A percentile compares a stretch with the other conserved stretches of the same genome.
Conservation (phyloP, 768 basidiomycete species). For the Rhodotorula babjevae region DNA sequence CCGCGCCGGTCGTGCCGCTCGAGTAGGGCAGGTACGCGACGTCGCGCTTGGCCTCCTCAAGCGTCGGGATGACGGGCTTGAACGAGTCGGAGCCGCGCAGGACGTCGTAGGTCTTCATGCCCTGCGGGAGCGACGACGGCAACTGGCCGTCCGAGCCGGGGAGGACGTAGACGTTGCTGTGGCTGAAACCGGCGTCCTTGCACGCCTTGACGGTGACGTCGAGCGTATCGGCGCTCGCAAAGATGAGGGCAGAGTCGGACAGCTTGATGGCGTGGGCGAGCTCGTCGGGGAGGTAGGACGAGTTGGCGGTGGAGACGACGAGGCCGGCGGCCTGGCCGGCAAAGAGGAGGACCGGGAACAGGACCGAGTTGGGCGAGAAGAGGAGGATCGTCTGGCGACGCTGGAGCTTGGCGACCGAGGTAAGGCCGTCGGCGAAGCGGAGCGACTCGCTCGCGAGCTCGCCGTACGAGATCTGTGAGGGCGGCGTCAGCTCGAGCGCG, state of each 20-base stretch:
- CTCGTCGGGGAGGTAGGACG: conserved; percentile 63
- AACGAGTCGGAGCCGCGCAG: conserved; percentile 47
- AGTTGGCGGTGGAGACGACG: conserved; percentile 67
- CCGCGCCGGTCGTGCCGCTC: conserved; percentile 68
- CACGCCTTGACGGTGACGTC: conserved; percentile 12
- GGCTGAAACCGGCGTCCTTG: conserved; percentile 50
- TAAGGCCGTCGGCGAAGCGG: conserved; percentile 12
- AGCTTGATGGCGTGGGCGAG: conserved; percentile 66
- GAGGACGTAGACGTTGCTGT: conserved; percentile 56
- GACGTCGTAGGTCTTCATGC: conserved; percentile 38
- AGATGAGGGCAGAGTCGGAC: conserved; percentile 59
- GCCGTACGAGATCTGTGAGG: conserved; percentile 6
- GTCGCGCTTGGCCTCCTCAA: conserved; percentile 55
- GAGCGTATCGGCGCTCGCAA: conserved; percentile 56
- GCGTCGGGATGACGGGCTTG: conserved; percentile 52
- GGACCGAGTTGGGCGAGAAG: conserved; percentile 32
- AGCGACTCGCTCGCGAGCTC: conserved; percentile 3
- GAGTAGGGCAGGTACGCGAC: conserved; percentile 51
- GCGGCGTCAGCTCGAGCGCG: no score
- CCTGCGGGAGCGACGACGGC: conserved; percentile 58
- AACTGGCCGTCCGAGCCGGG: conserved; percentile 53
- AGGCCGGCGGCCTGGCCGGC: conserved; percentile 58
- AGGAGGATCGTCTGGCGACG: conserved; percentile 21
- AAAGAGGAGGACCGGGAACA: conserved; percentile 33
- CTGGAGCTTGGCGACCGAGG: neutral